phyloP scores from a whole-genome alignment of 1,284 basidiomycete species.

The Melampsora americana region DNA sequence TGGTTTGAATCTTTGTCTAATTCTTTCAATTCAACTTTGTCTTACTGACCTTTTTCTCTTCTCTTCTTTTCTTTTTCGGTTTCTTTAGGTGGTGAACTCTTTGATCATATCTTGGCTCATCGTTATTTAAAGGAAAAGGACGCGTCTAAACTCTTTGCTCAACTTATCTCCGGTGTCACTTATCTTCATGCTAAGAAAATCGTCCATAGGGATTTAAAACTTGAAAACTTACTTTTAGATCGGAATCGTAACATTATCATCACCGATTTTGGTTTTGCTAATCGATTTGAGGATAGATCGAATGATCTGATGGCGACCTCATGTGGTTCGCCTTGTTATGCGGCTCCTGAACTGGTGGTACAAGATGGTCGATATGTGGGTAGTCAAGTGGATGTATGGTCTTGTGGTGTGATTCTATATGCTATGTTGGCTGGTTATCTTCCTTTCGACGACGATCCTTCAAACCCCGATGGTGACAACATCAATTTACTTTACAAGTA shows the following conservation, averaged over 20 bases:
- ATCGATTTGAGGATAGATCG: slow-evolving; percentile 82
- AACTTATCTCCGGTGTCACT: slow-evolving; percentile 96
- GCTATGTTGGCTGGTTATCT: slow-evolving; percentile 99
- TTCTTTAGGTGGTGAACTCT: slow-evolving; percentile 79
- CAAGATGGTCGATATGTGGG: slow-evolving; percentile 96
- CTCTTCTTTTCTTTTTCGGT: background rate
- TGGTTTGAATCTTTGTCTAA: slow-evolving; percentile 53
- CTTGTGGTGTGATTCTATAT: slow-evolving; percentile 97
- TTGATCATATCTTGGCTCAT: slow-evolving; percentile 98
- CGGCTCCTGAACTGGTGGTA: slow-evolving; percentile 97
- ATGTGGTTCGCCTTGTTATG: slow-evolving; percentile 96
- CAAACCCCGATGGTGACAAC: slow-evolving; percentile 98
- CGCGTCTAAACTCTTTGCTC: slow-evolving; percentile 92
- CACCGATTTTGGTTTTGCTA: slow-evolving; percentile 99
- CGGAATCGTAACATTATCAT: slow-evolving; percentile 98
- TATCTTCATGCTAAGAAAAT: slow-evolving; percentile 99
- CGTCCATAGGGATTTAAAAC: slow-evolving; percentile 97
- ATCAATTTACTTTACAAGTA: slow-evolving; percentile 99
- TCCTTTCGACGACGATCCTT: slow-evolving; percentile 99
- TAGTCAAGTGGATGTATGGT: slow-evolving; percentile 99
- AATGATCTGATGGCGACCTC: slow-evolving; percentile 98
- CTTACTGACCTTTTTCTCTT: slow-evolving; percentile 4
- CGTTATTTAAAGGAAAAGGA: slow-evolving; percentile 93
- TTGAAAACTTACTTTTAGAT: slow-evolving; percentile 96
- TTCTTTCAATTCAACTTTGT: background rate